Conservation (phyloP, 1,139 yeast genomes). For the Taphrina flavorubra region DNA sequence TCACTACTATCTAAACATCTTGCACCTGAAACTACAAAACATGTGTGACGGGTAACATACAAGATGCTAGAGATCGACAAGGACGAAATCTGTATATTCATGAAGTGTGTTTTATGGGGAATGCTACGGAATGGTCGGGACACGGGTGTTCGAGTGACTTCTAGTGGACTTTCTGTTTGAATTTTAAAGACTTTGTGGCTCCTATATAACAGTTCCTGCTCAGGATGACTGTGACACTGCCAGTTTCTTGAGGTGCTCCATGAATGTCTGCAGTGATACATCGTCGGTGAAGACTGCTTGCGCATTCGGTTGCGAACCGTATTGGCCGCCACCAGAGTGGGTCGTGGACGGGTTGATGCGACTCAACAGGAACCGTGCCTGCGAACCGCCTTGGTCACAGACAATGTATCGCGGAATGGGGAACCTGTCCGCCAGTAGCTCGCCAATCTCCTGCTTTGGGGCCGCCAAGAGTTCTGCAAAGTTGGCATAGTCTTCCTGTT, state of each 20-base stretch:
- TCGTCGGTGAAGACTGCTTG: conserved; percentile 95
- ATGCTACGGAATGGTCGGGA: not conserved
- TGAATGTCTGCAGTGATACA: conserved; percentile 87
- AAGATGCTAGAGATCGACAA: not conserved
- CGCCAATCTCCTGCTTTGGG: conserved; percentile 92
- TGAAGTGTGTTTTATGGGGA: not conserved
- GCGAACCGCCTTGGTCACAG: conserved; percentile 97
- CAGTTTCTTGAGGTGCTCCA: conserved; percentile 67
- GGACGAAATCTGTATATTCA: not conserved
- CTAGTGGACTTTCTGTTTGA: too few relatives aligned
- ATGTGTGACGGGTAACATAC: not conserved
- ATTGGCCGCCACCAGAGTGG: conserved; percentile 61
- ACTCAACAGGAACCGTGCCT: conserved; percentile 93
- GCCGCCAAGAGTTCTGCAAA: conserved; percentile 85
- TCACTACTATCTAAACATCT: not conserved
- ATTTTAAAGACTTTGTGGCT: not conserved
- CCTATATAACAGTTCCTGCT: not conserved
- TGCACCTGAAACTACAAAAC: not conserved
- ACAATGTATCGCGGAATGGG: conserved; percentile 96
- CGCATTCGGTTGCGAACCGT: conserved; percentile 61
- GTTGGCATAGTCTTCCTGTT: conserved; percentile 84
- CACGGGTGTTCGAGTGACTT: too few relatives aligned
- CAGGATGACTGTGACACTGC: conserved; percentile 41
- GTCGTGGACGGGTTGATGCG: conserved; percentile 93
- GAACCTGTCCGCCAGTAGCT: conserved; percentile 86